A percentile compares a stretch with the other conserved stretches of the same genome.
Conservation (phyloP, 495 filamentous ascomycete genomes). For the Bacidia rubella region DNA sequence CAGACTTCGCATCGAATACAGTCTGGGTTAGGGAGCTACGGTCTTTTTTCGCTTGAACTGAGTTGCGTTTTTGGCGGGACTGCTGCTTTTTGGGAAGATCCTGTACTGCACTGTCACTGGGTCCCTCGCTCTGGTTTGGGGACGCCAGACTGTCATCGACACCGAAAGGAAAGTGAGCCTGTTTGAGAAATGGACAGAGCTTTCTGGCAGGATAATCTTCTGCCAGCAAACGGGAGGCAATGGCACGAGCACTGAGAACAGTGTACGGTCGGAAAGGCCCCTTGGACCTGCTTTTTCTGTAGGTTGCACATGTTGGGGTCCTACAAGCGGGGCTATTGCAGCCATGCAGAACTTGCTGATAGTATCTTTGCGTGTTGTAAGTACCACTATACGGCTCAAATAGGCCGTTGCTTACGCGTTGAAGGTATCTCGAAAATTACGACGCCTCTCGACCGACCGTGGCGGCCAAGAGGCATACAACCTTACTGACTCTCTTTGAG, state of each 20-base stretch:
- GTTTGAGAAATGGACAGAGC: slow-evolving; percentile 42
- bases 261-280: slow-evolving; percentile 62
- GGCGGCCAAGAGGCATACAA: slow-evolving; percentile 32
- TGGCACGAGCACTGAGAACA: slow-evolving; percentile 53
- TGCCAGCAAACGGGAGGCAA: slow-evolving; percentile 67
- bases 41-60: too few relatives aligned
- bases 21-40: too few relatives aligned
- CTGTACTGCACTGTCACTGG: too few relatives aligned
- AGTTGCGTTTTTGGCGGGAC: too few relatives aligned
- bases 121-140: too few relatives aligned
- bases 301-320: slow-evolving; percentile 70
- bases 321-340: slow-evolving; percentile 57
- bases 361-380: slow-evolving; percentile 43
- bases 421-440: slow-evolving; percentile 10
- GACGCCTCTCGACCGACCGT: slow-evolving; percentile 12
- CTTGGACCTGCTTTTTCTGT: slow-evolving; percentile 49
- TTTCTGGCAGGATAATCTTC: slow-evolving; percentile 62
- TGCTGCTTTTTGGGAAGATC: too few relatives aligned
- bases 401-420: slow-evolving; percentile 9
- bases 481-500: too few relatives aligned
- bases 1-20: too few relatives aligned
- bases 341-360: slow-evolving; percentile 70
- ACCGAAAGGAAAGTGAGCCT: too few relatives aligned
- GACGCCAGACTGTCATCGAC: too few relatives aligned
- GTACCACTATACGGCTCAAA: background rate